phyloP scores from a whole-genome alignment of 2,329 filamentous ascomycete genomes.

The Cordyceps javanica region DNA sequence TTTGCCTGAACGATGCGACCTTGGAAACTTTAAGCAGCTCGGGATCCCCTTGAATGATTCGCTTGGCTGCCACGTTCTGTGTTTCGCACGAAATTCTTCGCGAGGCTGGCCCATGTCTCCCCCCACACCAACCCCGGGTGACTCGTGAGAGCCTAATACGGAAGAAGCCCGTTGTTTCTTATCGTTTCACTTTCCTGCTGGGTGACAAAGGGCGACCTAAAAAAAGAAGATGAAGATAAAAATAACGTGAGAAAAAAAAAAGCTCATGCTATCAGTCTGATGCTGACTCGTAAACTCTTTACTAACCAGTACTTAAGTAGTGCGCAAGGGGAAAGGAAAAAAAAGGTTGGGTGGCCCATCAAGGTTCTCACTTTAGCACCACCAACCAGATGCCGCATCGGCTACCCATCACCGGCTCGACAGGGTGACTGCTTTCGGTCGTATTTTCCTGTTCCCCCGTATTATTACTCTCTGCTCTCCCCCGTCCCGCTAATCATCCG shows the following conservation, averaged over 20 bases:
- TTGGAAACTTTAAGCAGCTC: not conserved
- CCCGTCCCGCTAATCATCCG: not conserved
- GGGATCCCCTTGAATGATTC: not conserved
- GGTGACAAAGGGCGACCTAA: too few relatives aligned
- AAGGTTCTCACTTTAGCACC: slow-evolving; percentile 2
- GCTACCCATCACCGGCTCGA: not conserved
- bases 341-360: slow-evolving; percentile 8
- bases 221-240: too few relatives aligned
- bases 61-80: too few relatives aligned
- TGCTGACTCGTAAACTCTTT: not conserved
- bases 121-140: too few relatives aligned
- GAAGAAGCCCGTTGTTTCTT: not conserved
- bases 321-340: too few relatives aligned
- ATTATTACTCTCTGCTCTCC: not conserved
- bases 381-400: not conserved
- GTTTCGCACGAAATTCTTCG: not conserved
- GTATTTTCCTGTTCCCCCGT: not conserved
- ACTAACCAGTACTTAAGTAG: too few relatives aligned
- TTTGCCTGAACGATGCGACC: not conserved
- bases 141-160: not conserved
- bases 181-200: not conserved
- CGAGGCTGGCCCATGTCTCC: not conserved
- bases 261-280: not conserved
- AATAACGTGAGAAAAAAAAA: not conserved
- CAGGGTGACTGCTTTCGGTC: slow-evolving; percentile 7